Base-by-base conservation (phyloP, 805 yeast genomes). In the Kodamaea leandrae region DNA sequence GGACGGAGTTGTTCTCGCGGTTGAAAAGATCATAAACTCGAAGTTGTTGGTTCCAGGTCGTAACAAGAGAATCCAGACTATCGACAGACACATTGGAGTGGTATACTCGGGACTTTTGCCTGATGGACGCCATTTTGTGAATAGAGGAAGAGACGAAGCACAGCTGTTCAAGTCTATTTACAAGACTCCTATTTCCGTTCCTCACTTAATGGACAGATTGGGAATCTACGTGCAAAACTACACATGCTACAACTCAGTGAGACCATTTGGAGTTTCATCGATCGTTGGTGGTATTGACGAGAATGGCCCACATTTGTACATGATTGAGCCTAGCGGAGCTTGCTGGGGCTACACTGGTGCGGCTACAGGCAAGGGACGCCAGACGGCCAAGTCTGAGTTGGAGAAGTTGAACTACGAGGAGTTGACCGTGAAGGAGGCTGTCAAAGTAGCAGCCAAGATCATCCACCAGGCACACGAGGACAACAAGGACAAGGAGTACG, bases 301-400 rank as follows among this genome's bases (percentile, higher is more conserved):
- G 32, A 78, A 85, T 46, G 98, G 97, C 9, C 78, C 95, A 15
- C 97, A 91, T 62, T 76, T 93, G 54, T 91, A 84, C 68, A 93
- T 91, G 97, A 74, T 93, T 44, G 99, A 93, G 63, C 99, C 99
- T 53, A 86, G 95, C 61, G 99, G 99, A 47, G 73, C 88, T 1
- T 88, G 83, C 58, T 95, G 99, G 98, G 99, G 99, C 38, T 93
- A 93, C 67, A 75, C 78, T 41, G 99, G 96, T 46, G 95, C 96
- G 28, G 99, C 99, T 13, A 80, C 97, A 3, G 99, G 99, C 49
- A 93, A 91, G 63, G 99, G 99, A 36, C 81, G 98, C 64, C 99
- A 93, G 65, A 79, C 87, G n/a, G 99, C 99, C 37, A 91, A 91
- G 67, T 85, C 91, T 20, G 99, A 93, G 66, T 76, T 93, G 52